Evolutionary conservation across 495 filamentous ascomycete genomes (phyloP), one percentile per base, ranked within the genome.

Genomic region (Neurospora sublineolata): DNA sequence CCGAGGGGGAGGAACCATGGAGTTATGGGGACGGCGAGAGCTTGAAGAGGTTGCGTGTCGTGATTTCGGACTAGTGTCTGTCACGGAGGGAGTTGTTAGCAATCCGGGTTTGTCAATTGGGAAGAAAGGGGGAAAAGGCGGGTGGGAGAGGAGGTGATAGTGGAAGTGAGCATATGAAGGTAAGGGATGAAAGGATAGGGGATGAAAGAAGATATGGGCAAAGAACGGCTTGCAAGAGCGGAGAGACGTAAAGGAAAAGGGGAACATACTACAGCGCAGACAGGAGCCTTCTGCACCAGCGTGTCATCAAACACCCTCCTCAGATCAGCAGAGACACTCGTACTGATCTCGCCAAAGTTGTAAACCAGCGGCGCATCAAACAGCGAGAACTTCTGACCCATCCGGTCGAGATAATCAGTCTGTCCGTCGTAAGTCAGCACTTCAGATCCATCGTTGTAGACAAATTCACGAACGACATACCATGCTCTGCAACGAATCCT

Each of bases 321-420:
- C 20, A 93, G 79, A 77, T 93, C 90, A 0, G 84, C 85, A 16
- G 79, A 78, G 42, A 80, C 79, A 11, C 79, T 82, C 70, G 79
- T 84, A 1, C 86, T 89, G 37, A 89, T 82, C 9, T 77, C 79
- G 36, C 83, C 86, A 75, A 94, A 90, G 67, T 89, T 90, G 72
- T 88, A 84, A 4, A 93, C 82, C 10, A 94, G 81, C 7, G 90
- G 89, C 1, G 86, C 83, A 79, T 94, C 90, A 73, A 90, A 94
- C 20, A 92, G 80, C 36, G 83, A 82, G 71, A 90, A 84, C 58
- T 84, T 84, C 70, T 89, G 80, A 36, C 84, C 76, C 80, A 91
- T 87, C 16, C 83, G 76, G 14, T 88, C 82, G 36, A 93, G 79
- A 75, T 91, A 93, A 5, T 80, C 44, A 4, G 30, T 73, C 75